These are phyloP conservation scores for Pythium folliculosum DNA, from an alignment of 352 stramenopile species.

Conservation along the genomic window DNA sequence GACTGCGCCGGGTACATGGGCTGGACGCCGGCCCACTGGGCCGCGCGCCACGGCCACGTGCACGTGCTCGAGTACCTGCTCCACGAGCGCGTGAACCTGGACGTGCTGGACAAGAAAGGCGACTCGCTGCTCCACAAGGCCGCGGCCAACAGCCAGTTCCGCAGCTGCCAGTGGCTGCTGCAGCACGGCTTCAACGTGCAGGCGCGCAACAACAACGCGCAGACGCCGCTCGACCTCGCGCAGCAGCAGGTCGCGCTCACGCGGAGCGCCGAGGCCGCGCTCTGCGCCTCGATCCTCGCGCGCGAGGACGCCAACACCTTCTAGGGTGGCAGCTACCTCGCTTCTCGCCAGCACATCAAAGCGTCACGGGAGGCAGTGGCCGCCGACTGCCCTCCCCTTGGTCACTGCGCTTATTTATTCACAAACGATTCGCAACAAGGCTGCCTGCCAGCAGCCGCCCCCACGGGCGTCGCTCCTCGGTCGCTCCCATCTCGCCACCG, in stretches of 20 bases:
- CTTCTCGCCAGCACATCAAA: too few relatives aligned
- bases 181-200: slow-evolving; percentile 65
- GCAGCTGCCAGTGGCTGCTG: slow-evolving; percentile 67
- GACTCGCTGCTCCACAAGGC: slow-evolving; percentile 78
- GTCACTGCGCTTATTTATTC: not conserved
- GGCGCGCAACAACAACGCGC: slow-evolving; percentile 65
- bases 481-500: too few relatives aligned
- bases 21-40: slow-evolving; percentile 79
- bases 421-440: too few relatives aligned
- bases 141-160: slow-evolving; percentile 68
- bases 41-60: slow-evolving; percentile 62
- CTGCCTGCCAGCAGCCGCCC: too few relatives aligned
- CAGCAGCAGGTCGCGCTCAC: slow-evolving; percentile 45
- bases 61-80: slow-evolving; percentile 64
- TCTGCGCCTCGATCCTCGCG: slow-evolving; percentile 61
- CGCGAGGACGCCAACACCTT: slow-evolving; percentile 42
- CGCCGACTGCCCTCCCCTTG: too few relatives aligned
- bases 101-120: slow-evolving; percentile 62
- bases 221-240: slow-evolving; percentile 61
- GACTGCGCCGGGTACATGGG: slow-evolving; percentile 68
- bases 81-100: slow-evolving; percentile 53
- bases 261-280: slow-evolving; percentile 37
- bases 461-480: too few relatives aligned
- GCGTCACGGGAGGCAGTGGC: too few relatives aligned
- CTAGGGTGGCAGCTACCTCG: slow-evolving; percentile 3